phyloP scores from a whole-genome alignment of 2,329 filamentous ascomycete genomes.

The Cladosporium sp. region DNA sequence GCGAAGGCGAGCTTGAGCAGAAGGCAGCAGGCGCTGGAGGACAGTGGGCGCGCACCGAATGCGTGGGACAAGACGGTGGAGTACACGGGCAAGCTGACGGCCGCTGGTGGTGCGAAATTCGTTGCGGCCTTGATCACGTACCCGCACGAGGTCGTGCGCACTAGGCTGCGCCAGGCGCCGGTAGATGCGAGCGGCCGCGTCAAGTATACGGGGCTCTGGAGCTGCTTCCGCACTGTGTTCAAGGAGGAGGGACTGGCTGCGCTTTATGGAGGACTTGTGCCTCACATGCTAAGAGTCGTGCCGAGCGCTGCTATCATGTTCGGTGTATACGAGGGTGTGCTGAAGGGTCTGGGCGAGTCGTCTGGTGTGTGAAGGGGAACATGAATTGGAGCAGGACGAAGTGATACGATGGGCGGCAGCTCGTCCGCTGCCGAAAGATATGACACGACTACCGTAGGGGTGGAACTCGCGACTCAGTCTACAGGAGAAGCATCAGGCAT shows the following conservation, averaged over 20 bases:
- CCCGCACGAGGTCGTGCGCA: conserved; percentile 86
- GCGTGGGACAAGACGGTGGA: conserved; percentile 68
- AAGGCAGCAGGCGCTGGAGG: conserved; percentile 51
- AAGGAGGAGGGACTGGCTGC: conserved; percentile 81
- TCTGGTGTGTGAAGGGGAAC: conserved; percentile 30
- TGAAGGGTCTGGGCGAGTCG: conserved; percentile 41
- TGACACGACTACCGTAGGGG: too few species aligned
- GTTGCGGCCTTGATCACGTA: conserved; percentile 80
- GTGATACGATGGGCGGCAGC: too few species aligned
- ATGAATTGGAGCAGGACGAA: too few species aligned
- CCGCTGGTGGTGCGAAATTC: conserved; percentile 79
- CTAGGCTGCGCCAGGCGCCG: conserved; percentile 79
- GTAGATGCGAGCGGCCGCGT: conserved; percentile 44
- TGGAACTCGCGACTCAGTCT: neutral
- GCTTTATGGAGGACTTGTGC: conserved; percentile 84
- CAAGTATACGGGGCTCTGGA: conserved; percentile 82
- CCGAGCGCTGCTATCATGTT: conserved; percentile 96
- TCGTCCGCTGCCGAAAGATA: too few species aligned
- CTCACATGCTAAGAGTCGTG: conserved; percentile 84
- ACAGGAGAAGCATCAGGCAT: too few species aligned
- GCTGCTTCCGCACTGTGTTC: conserved; percentile 83
- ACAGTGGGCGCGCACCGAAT: conserved; percentile 57
- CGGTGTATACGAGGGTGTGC: conserved; percentile 65
- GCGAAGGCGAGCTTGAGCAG: conserved; percentile 69
- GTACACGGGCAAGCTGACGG: conserved; percentile 71